A percentile compares a stretch with the other conserved stretches of the same genome.
phyloP scores from a whole-genome alignment of 495 filamentous ascomycete species.

The Pyronema omphalodes region DNA sequence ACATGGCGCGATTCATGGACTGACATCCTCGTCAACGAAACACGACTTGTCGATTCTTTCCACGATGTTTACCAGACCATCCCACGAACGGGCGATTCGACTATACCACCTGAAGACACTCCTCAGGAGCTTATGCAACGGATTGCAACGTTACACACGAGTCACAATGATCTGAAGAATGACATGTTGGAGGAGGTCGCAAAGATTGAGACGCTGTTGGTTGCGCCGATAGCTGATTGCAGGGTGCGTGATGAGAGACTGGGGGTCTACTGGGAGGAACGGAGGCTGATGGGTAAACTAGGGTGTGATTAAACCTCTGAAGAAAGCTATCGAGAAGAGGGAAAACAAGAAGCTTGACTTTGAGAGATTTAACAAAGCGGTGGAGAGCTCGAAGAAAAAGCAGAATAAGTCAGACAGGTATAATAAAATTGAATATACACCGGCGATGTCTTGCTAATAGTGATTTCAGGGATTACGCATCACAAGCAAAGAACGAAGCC shows the following conservation, averaged over 20 bases:
- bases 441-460: not conserved
- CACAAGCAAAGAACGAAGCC: constrained; percentile 57
- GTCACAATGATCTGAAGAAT: constrained; percentile 53
- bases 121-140: constrained; percentile 44
- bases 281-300: constrained; percentile 30
- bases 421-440: not conserved
- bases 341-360: constrained; percentile 82
- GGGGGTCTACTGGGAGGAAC: not conserved
- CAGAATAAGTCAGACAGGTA: constrained; percentile 42
- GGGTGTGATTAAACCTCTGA: constrained; percentile 52
- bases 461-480: constrained; percentile 45
- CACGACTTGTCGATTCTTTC: constrained; percentile 49
- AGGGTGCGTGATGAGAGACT: constrained; percentile 9
- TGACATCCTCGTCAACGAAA: constrained; percentile 51
- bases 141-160: constrained; percentile 45
- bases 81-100: constrained; percentile 40
- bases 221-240: constrained; percentile 46
- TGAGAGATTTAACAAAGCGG: constrained; percentile 59
- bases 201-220: constrained; percentile 52
- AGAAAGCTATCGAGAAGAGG: constrained; percentile 82
- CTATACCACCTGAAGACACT: constrained; percentile 37
- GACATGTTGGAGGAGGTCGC: constrained; percentile 60
- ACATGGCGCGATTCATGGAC: constrained; percentile 77
- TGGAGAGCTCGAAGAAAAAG: constrained; percentile 54
- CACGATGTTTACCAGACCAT: constrained; percentile 73